Percentiles rank a stretch among this genome's conserved stretches.
Conservation (phyloP, 176 grass and related monocot species). For the Oryza officinalis region DNA sequence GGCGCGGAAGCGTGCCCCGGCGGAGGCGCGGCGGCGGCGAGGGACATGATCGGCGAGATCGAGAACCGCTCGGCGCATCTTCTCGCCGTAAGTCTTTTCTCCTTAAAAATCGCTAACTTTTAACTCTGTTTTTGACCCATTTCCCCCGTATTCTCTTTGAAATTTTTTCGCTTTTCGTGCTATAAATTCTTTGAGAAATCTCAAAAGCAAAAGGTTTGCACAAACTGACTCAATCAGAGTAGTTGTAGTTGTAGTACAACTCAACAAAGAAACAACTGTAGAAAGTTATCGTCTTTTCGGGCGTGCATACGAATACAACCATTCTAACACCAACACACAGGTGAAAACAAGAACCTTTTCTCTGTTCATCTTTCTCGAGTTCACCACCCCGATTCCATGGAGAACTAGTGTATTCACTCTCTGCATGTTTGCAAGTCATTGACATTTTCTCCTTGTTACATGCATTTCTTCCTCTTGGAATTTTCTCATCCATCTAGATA, state of each 20-base stretch:
- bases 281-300: conserved; percentile 29
- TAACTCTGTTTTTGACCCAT: neutral
- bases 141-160: neutral
- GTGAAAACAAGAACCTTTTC: conserved; percentile 25
- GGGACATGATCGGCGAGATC: conserved; percentile 99
- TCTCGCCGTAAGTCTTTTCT: conserved; percentile 65
- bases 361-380: conserved; percentile 33
- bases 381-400: conserved; percentile 21
- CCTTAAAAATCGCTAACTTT: neutral
- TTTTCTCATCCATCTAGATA: conserved; percentile 21
- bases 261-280: conserved; percentile 23
- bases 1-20: conserved; percentile 18
- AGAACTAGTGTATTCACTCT: neutral
- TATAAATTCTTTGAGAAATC: neutral
- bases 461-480: conserved; percentile 31
- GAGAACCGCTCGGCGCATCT: conserved; percentile 97
- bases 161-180: neutral
- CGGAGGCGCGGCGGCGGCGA: conserved; percentile 41
- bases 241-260: conserved; percentile 10
- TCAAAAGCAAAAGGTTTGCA: neutral
- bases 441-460: neutral
- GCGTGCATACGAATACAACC: conserved; percentile 9
- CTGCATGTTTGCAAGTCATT: neutral
- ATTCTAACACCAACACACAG: conserved; percentile 19
- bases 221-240: conserved; percentile 8